Percentiles rank a stretch among this genome's conserved stretches.
phyloP scores from a whole-genome alignment of 345 rosid species.

The Corymbia maculata region DNA sequence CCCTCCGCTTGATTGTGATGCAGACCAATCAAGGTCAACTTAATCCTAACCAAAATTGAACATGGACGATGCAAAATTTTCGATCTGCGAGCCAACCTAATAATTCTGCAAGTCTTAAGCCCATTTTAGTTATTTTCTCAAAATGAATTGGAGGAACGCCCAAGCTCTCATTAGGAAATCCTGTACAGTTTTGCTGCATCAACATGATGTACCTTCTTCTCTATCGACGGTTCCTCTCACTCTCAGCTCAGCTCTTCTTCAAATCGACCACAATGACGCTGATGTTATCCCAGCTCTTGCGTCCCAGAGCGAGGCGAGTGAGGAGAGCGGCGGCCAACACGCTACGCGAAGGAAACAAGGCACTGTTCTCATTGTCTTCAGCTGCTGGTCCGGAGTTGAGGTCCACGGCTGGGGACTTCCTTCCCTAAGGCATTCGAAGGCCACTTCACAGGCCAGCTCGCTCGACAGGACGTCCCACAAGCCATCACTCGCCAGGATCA shows the following conservation, averaged over 20 bases:
- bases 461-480: conserved; percentile 70
- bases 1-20: not conserved
- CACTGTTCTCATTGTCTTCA: conserved; percentile 11
- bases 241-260: conserved; percentile 10
- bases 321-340: conserved; percentile 55
- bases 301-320: conserved; percentile 66
- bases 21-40: not conserved
- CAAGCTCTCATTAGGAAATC: not conserved
- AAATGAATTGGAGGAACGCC: not conserved
- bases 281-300: conserved; percentile 64
- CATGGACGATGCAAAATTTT: not conserved
- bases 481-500: conserved; percentile 72
- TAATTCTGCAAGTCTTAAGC: not conserved
- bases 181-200: not conserved
- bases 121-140: not conserved
- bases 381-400: conserved; percentile 1
- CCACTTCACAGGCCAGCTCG: conserved; percentile 57
- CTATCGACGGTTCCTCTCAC: not conserved
- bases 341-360: conserved; percentile 38
- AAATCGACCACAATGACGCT: conserved; percentile 73
- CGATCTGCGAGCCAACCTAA: not conserved
- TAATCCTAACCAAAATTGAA: not conserved
- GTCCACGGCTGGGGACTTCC: not conserved
- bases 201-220: not conserved
- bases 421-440: conserved; percentile 42